Evolutionary conservation across 2,329 filamentous ascomycete species (phyloP), one percentile per base, ranked within the genome.

Genomic region (Penicillium sp.): DNA sequence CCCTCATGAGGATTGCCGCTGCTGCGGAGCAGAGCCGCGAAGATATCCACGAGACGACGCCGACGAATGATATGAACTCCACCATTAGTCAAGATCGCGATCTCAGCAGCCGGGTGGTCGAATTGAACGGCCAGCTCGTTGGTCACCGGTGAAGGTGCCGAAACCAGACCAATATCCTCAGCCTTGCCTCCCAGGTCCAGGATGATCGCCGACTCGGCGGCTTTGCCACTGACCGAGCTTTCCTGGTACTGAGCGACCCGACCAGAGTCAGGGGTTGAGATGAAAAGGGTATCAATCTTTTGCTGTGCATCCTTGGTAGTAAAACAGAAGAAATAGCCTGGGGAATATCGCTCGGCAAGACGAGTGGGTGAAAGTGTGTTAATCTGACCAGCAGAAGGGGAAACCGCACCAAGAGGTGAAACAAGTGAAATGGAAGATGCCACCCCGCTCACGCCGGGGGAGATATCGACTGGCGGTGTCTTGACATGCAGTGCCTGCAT

Each of bases 401-500:
- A 69, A 67, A 49, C 61, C 64, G 59, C 64, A 51, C 53, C 39
- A 50, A 68, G 61, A 61, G 60, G 70, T 74, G 55, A 66, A 25
- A 60, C 64, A 48, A 71, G 43, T 58, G 63, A 57, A 51, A 60
- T 63, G 64, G 50, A 27, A 27, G 50, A 45, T 53, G 39, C 39
- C 50, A 53, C 29, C 17, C 50, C 53, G 31, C 49, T 56, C 38
- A 43, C 53, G n/a, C 53, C 53, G 48, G 71, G 45, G 58, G 64
- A 58, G 49, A 61, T 63, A 65, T 74, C 61, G 64, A 75, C 58
- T 75, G 94, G 94, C 1, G 96, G 94, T 58, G 96, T 96, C 71
- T 94, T 96, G 75, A 99, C 91, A 70, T 96, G 94, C 66, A 96
- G 89, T n/a, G 97, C 87, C 74, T 97, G 93, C 91, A 99, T 97